Base-by-base conservation (phyloP, 306 rosid genomes). In the Lagenaria siceraria region DNA sequence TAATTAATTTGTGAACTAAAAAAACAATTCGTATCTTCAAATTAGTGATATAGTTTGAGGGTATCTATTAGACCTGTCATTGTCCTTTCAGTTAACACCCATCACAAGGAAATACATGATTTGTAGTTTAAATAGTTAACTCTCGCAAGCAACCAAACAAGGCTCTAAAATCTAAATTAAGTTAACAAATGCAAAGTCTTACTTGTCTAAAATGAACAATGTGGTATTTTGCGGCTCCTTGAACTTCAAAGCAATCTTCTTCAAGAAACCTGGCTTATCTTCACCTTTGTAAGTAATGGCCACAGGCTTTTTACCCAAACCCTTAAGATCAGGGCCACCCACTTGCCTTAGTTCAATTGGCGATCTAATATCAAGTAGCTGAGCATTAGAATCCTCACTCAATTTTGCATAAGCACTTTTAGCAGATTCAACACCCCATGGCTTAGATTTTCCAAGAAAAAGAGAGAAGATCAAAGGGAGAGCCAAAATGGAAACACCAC, bases 131-230 rank as follows among this genome's bases (percentile, higher is more conserved):
- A 6, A 21, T 69, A 21, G 55, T 40, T n/a, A 68, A 68, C 9
- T 11, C 25, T 21, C n/a, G n/a, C 73, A 66, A 66, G 6, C 18
- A 31, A 66, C 6, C 4, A n/a, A 66, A 66, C 73, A 65, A 1
- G 52, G 35, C 24, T 46, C 52, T 12, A 46, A 46, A 46, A 43
- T 65, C 54, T 12, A 42, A 68, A 68, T 54, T 22, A 46, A 71
- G 40, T 27, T 48, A 22, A 71, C 76, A 71, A 27, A 14, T 70
- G 35, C 54, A 46, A 70, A 65, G 76, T 73, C 99, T 86, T 89
- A 96, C 99, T 92, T 96, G 93, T 96, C 99, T 36, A 96, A 86
- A 83, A 96, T 81, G 84, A 92, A 90, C 89, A 96, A 83, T 85
- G 98, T 96, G 73, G 96, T 92, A 81, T 85, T 89, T 84, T 85